Base-by-base conservation (phyloP, 495 filamentous ascomycete genomes). In the Eremomyces bilateralis region DNA sequence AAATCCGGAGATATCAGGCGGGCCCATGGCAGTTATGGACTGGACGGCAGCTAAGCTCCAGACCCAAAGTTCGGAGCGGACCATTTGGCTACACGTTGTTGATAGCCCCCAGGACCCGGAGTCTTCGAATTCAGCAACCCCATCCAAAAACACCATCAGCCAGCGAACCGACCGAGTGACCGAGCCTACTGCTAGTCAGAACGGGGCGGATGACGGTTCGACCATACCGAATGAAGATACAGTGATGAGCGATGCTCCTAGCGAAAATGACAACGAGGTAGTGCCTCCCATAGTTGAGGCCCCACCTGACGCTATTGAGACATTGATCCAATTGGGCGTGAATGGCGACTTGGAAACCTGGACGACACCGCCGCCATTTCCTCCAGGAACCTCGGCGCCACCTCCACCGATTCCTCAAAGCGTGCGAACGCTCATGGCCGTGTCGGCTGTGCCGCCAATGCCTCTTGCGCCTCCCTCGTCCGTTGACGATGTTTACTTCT, bases 401-500 rank as follows among this genome's bases (percentile, higher is more conserved):
- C 37, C 42, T 19, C 22, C 33, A 21, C 20, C 15, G 34, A 13
- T 15, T 11, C 8, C 15, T 22, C 24, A 6, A 27, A 13, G 24
- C 24, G 13, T 27, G 24, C 24, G 24, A 27, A 27, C 24, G 24
- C 24, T n/a, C 24, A 27, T 27, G 8, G 24, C 13, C 13, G 8
- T 27, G 24, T 27, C 24, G 13, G 13, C 8, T 27, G 24, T 6
- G 5, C 36, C 31, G 36, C 36, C 25, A 25, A 28, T 12, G 28
- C 20, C 21, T 6, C 21, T 25, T 4, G 6, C 40, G 17, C 25
- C 37, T 20, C 33, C 36, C 3, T 25, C 42, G 3, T 16, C 27
- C 12, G 34, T 37, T 18, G 47, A 47, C 15, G 43, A 51, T 25
- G 45, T 51, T 13, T 49, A 48, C 39, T 42, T 51, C 33, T 49